Evolutionary conservation across 2,329 filamentous ascomycete genomes (phyloP), one percentile per base, ranked within the genome.

Genomic region (Ophiobolus disseminans): DNA sequence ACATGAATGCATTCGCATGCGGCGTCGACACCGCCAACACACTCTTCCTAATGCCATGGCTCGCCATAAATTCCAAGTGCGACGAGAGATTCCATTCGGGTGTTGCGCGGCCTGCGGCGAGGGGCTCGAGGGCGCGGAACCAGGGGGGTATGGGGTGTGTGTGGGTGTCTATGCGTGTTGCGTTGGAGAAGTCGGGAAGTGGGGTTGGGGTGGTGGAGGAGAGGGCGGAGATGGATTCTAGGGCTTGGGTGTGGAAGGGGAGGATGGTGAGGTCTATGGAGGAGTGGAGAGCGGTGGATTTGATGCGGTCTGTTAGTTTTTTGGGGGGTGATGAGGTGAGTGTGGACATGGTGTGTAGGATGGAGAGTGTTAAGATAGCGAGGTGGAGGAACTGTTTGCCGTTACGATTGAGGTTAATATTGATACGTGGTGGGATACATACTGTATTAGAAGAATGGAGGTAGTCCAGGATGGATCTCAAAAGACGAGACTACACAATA

Each of bases 11-110:
- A 21, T 71, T 71, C 0, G 68, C 68, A 21, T 72, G 69, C 0
- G 72, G 72, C 3, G 70, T 70, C 1, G 63, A 68, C 2, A 73
- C 51, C 22, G 65, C 69, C 0, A 75, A 43, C 4, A 74, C 58
- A 9, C 61, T 65, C 25, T 58, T 60, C 10, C 45, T 53, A 16
- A 75, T 73, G 4, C 47, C 19, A 6, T 66, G 62, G 16, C 45
- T 22, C 5, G 54, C 42, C 68, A 73, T 74, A 52, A 74, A 73
- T 1, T 48, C 4, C 1, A 74, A 43, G 31, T 74, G 72, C 1
- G 57, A 53, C 3, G 50, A 16, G 0, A 62, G 37, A 14, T 57
- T 57, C 71, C 71, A 74, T 0, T 54, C 48, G 0, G 72, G 72
- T 10, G 69, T 72, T 43, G 50, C 58, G 31, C 65, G 68, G 20